Base-by-base conservation (phyloP, 805 yeast species). In the Tetrapisispora taiwanensis region DNA sequence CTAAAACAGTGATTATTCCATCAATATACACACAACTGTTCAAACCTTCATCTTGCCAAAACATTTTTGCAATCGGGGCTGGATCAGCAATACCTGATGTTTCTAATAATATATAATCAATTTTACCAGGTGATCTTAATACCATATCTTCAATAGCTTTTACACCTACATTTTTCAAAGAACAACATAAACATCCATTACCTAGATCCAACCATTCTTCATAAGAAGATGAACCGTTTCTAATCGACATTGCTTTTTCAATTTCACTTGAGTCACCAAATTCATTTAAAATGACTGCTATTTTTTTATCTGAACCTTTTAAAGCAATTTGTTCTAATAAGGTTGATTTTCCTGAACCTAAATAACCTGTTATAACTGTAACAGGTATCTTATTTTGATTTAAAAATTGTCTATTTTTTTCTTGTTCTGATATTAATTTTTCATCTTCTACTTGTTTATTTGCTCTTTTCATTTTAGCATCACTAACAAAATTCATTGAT, bases 61-160 rank as follows among this genome's bases (percentile, higher is more conserved):
- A 92, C 96, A 90, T 90, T 50, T 80, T 77, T 4, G 97, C 96
- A 24, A 92, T 87, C 0, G 97, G 97, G 0, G 89, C 97, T 0
- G 98, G 98, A 58, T 92, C 97, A 0, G 98, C 98, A 14, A 92
- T 73, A 0, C 98, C 98, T 0, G 95, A 87, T 0, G 98, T 92
- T 59, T 92, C 98, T 43, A 92, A 67, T 20, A 92, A 61, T n/a
- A 92, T 88, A 58, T 90, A 84, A 63, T 92, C 98, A 42, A 90
- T 88, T 42, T 74, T 73, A 28, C 77, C 81, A 7, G 80, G 81
- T 28, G 81, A 74, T 42, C 79, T 74, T 27, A 78, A 81, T 48
- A 90, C 79, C 52, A 92, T 73, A 46, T 85, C 76, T 61, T 92
- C 98, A 43, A 92, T 88, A 0, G 98, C 98, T 35, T 83, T 73